Percentiles rank a stretch among this genome's conserved stretches.
phyloP scores from a whole-genome alignment of 768 basidiomycete species.

The Clathrus columnatus region DNA sequence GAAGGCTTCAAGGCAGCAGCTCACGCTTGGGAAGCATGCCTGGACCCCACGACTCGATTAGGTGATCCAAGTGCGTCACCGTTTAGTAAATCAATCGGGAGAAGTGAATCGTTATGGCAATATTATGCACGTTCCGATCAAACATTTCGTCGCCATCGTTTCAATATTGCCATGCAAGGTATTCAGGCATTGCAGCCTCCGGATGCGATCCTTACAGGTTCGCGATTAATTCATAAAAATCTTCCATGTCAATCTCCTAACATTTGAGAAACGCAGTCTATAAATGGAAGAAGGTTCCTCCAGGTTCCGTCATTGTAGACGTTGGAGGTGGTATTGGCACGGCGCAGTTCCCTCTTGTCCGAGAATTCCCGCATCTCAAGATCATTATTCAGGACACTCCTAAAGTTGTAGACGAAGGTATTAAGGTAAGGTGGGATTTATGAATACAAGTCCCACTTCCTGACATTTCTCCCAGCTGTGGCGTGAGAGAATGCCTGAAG shows the following conservation, averaged over 20 bases:
- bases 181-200: conserved; percentile 14
- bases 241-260: not conserved
- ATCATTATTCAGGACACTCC: conserved; percentile 17
- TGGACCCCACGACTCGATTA: conserved; percentile 17
- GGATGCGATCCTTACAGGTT: conserved; percentile 16
- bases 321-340: conserved; percentile 19
- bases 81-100: conserved; percentile 14
- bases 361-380: conserved; percentile 7
- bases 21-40: conserved; percentile 16
- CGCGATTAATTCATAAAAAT: not conserved
- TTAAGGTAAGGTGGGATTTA: not conserved
- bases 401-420: conserved; percentile 13
- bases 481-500: conserved; percentile 1
- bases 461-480: conserved; percentile 2
- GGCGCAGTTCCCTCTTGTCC: conserved; percentile 8
- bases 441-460: not conserved
- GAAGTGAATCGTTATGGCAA: conserved; percentile 10
- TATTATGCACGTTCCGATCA: conserved; percentile 12
- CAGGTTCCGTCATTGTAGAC: conserved; percentile 16
- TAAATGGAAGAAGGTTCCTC: conserved; percentile 15
- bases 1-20: conserved; percentile 14
- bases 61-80: conserved; percentile 12
- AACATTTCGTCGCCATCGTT: conserved; percentile 11
- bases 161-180: conserved; percentile 17
- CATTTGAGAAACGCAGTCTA: conserved; percentile 12